A percentile compares a stretch with the other conserved stretches of the same genome.
phyloP scores from a whole-genome alignment of 2,329 filamentous ascomycete species.

The Pseudogymnoascus sp. region DNA sequence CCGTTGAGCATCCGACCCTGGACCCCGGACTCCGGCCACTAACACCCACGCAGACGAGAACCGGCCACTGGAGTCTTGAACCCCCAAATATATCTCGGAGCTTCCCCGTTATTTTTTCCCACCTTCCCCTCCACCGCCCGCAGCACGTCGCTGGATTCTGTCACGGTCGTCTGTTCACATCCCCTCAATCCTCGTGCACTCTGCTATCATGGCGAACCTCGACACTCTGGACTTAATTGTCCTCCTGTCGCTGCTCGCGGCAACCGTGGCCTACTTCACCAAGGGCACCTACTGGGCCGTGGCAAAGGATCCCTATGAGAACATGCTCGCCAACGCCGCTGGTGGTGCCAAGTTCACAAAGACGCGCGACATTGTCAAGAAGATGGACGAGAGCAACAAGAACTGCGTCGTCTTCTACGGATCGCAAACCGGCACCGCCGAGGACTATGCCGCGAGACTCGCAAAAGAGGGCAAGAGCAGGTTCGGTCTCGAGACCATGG shows the following conservation, averaged over 20 bases:
- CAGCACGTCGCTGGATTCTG: not conserved
- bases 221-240: conserved; percentile 93
- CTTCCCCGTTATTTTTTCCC: not conserved
- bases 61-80: not conserved
- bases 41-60: not conserved
- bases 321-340: conserved; percentile 60
- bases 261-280: conserved; percentile 91
- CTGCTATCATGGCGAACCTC: conserved; percentile 76
- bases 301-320: conserved; percentile 79
- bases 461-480: conserved; percentile 96
- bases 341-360: conserved; percentile 68
- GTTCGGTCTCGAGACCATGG: conserved; percentile 96
- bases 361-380: conserved; percentile 87
- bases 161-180: not conserved
- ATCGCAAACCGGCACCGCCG: conserved; percentile 94
- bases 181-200: not conserved
- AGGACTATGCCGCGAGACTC: conserved; percentile 92
- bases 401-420: conserved; percentile 99
- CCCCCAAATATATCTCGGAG: conserved; percentile 7
- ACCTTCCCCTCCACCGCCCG: conserved; percentile 4
- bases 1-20: not conserved
- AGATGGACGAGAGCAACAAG: conserved; percentile 90
- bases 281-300: conserved; percentile 93
- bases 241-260: conserved; percentile 74
- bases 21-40: not conserved